These are phyloP conservation scores for Gelatoporia subvermispora DNA, from an alignment of 768 basidiomycete species.

Conservation along the genomic window DNA sequence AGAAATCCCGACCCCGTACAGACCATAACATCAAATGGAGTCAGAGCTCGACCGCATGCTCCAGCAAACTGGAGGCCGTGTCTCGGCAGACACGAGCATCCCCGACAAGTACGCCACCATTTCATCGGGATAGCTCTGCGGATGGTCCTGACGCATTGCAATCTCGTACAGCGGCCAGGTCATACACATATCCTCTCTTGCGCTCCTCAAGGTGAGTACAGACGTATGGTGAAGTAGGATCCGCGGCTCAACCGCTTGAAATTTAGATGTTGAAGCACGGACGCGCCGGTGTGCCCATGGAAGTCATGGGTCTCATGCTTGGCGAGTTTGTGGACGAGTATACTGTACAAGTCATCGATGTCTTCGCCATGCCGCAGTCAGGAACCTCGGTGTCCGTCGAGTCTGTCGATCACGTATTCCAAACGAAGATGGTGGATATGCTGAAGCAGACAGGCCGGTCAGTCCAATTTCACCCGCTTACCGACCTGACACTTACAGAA, in stretches of 20 bases:
- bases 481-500: background rate
- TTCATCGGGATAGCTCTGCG: background rate
- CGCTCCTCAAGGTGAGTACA: conserved; percentile 83
- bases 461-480: conserved; percentile 22
- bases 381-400: conserved; percentile 97
- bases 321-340: conserved; percentile 99
- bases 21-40: conserved; percentile 19
- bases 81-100: conserved; percentile 39
- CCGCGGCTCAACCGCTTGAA: background rate
- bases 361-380: conserved; percentile 98
- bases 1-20: background rate
- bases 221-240: background rate
- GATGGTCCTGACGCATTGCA: conserved; percentile 5
- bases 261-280: conserved; percentile 97
- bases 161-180: conserved; percentile 69
- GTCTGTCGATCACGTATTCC: conserved; percentile 98
- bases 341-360: conserved; percentile 90
- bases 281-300: conserved; percentile 97
- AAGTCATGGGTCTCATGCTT: conserved; percentile 98
- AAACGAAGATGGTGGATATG: conserved; percentile 98
- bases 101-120: conserved; percentile 68
- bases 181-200: conserved; percentile 95
- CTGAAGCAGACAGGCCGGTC: conserved; percentile 97
- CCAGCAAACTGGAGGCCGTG: conserved; percentile 23
- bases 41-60: conserved; percentile 30